phyloP scores from a whole-genome alignment of 768 basidiomycete species.

The Lentinula lateritia region DNA sequence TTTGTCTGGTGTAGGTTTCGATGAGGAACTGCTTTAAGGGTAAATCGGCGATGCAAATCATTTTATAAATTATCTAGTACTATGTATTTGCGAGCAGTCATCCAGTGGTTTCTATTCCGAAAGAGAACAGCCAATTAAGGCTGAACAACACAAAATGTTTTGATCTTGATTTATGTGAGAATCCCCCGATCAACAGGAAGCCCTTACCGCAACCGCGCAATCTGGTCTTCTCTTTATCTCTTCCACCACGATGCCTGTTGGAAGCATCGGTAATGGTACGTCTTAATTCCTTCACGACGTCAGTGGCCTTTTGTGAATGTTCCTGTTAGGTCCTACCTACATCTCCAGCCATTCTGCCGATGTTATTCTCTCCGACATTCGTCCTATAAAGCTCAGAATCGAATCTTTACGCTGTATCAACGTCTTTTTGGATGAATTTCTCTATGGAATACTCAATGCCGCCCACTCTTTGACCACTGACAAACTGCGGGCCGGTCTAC shows the following conservation, averaged over 20 bases:
- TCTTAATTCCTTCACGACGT: conserved; percentile 6
- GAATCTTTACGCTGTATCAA: conserved; percentile 80
- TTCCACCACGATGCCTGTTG: conserved; percentile 5
- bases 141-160: not conserved
- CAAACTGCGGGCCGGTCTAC: conserved; percentile 64
- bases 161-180: not conserved
- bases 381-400: conserved; percentile 79
- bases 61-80: not conserved
- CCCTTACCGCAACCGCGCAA: not conserved
- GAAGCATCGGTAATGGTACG: conserved; percentile 30
- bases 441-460: conserved; percentile 63
- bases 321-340: conserved; percentile 57
- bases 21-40: not conserved
- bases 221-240: not conserved
- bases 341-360: conserved; percentile 83
- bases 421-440: conserved; percentile 77
- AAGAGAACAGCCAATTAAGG: too few species aligned
- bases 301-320: conserved; percentile 6
- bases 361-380: conserved; percentile 86
- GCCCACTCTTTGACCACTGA: conserved; percentile 70
- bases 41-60: not conserved
- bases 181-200: not conserved
- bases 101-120: not conserved
- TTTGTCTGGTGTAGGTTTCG: not conserved
- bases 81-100: not conserved